Percentiles rank a stretch among this genome's conserved stretches.
phyloP scores from a whole-genome alignment of 371 early-diverging fungal species.

The Mortierella polycephala region DNA sequence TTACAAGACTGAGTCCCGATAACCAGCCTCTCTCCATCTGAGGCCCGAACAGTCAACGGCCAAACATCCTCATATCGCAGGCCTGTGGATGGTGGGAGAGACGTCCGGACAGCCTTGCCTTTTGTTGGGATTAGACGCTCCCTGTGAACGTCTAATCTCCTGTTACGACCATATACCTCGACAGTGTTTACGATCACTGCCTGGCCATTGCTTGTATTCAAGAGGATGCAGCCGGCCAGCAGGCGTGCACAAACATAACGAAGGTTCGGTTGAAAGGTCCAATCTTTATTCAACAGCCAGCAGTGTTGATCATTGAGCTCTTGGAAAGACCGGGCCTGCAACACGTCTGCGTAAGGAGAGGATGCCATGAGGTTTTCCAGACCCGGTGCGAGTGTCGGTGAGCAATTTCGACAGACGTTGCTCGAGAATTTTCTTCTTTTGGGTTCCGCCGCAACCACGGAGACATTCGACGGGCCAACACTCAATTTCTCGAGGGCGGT shows the following conservation, averaged over 20 bases:
- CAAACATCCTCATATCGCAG: slow-evolving; percentile 21
- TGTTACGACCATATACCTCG: slow-evolving; percentile 23
- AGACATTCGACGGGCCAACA: slow-evolving; percentile 9
- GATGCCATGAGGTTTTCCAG: slow-evolving; percentile 17
- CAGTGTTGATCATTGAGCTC: slow-evolving; percentile 16
- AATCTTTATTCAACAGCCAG: slow-evolving; percentile 25
- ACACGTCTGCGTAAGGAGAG: slow-evolving; percentile 16
- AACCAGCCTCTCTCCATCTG: slow-evolving; percentile 27
- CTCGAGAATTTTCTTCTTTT: slow-evolving; percentile 18
- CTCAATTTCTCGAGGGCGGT: slow-evolving; percentile 13
- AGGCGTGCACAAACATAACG: slow-evolving; percentile 16
- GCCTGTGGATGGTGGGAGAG: slow-evolving; percentile 25
- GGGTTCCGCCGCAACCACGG: slow-evolving; percentile 14
- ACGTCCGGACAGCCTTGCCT: slow-evolving; percentile 23
- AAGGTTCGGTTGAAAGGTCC: slow-evolving; percentile 16
- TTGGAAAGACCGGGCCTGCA: slow-evolving; percentile 11
- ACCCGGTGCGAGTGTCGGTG: slow-evolving; percentile 20
- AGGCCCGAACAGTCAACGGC: slow-evolving; percentile 18
- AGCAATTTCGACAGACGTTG: slow-evolving; percentile 10
- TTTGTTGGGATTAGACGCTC: slow-evolving; percentile 21
- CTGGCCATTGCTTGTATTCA: slow-evolving; percentile 23
- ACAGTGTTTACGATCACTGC: slow-evolving; percentile 24
- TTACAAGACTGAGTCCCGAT: slow-evolving; percentile 24
- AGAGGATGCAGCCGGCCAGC: slow-evolving; percentile 21
- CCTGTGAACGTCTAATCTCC: slow-evolving; percentile 23